Evolutionary conservation across 2,329 filamentous ascomycete species (phyloP), one percentile per base, ranked within the genome.

Genomic region (Aphanoascus verrucosus): DNA sequence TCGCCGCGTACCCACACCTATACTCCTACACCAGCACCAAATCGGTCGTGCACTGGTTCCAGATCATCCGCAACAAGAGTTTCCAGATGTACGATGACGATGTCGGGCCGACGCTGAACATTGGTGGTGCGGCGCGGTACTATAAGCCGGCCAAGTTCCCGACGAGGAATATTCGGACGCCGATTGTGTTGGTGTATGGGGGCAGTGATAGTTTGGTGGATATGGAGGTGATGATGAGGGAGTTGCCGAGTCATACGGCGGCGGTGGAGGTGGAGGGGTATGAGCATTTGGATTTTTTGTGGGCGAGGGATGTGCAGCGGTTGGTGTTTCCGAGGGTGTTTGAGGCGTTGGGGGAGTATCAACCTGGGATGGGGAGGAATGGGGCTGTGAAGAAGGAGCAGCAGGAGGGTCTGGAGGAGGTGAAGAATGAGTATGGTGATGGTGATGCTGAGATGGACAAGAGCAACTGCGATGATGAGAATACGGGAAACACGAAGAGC

Each of bases 11-110:
- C 66, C 85, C 91, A 8, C 93, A 98, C 72, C 74, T 98, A 0
- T 98, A 95, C 73, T 96, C 90, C 0, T 97, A 91, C 67, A 96
- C 91, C 0, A 94, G 88, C 67, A 95, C 89, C 54, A 98, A 98
- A 71, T 90, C 85, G 17, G 89, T 98, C 7, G 93, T 98, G 0
- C 93, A 98, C 67, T 98, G 93, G 93, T 98, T 98, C 68, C 93
- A 98, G 67, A 96, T 98, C 65, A 98, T 98, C 63, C 85, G 93
- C 59, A 96, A 91, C 63, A 87, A 88, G 63, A 89, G 83, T 23
- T 97, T 98, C 69, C 93, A 98, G 69, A 96, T 98, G 87, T 97
- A 90, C 68, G 93, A 98, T 65, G 93, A 98, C 65, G 91, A 97
- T 62, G 80, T 93, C 0, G 86, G 89, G 54, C 84, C 84, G 28